These are phyloP conservation scores for Trichosporon coremiiforme DNA, from an alignment of 1,284 basidiomycete species.

Conservation along the genomic window DNA sequence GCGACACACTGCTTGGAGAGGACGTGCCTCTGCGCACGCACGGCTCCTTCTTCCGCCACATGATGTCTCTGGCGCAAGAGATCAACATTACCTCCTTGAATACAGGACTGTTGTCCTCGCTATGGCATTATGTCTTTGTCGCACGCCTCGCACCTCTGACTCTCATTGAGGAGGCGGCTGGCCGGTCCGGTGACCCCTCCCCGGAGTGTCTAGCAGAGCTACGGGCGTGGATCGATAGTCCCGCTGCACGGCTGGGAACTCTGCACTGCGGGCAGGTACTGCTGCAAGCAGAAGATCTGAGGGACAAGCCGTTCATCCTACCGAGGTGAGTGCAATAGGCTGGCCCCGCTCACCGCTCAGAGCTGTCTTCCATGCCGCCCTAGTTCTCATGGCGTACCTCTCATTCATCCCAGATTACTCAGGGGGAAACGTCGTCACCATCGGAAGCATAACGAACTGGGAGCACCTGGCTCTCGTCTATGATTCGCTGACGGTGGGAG, in stretches of 20 bases:
- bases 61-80: background rate
- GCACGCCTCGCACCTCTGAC: background rate
- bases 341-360: background rate
- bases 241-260: background rate
- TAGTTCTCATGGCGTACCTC: background rate
- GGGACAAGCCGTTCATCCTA: background rate
- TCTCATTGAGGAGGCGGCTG: constrained; percentile 2
- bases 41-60: background rate
- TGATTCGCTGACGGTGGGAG: background rate
- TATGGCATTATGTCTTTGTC: background rate
- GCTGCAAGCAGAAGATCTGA: background rate
- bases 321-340: background rate
- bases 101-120: background rate
- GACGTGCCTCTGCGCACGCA: background rate
- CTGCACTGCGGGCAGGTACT: constrained; percentile 6
- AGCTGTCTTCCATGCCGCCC: background rate
- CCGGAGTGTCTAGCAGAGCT: background rate
- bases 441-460: background rate
- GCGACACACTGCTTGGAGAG: background rate
- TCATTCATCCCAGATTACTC: background rate
- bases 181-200: background rate
- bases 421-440: background rate
- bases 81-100: background rate
- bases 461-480: background rate
- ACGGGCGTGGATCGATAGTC: background rate